A percentile compares a stretch with the other conserved stretches of the same genome.
phyloP scores from a whole-genome alignment of 2,329 filamentous ascomycete genomes.

The Botryosphaeria dothidea region DNA sequence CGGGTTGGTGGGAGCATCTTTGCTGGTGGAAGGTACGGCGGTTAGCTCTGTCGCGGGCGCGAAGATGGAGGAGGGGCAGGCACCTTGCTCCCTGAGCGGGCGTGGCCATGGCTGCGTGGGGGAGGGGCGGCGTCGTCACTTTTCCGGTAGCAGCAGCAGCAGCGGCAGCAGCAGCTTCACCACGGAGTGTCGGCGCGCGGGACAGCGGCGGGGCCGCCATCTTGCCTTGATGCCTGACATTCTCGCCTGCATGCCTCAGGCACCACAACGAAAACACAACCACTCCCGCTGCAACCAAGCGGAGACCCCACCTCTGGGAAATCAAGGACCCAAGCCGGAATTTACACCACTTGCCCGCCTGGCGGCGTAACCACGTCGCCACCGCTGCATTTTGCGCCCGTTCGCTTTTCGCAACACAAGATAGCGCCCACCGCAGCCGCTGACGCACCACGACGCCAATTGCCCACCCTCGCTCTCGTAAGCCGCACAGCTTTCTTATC shows the following conservation, averaged over 20 bases:
- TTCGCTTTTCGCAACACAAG: neutral
- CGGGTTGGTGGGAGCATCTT: conserved; percentile 66
- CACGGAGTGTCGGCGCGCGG: neutral
- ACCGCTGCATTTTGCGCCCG: neutral
- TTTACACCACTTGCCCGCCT: neutral
- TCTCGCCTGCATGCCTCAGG: neutral
- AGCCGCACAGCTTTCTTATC: neutral
- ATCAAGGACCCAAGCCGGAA: neutral
- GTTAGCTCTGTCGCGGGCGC: neutral
- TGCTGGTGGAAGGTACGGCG: conserved; percentile 28
- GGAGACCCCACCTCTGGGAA: neutral
- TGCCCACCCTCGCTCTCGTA: too few species aligned
- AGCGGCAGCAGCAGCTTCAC: conserved; percentile 16
- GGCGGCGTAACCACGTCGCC: neutral
- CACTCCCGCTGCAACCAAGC: neutral
- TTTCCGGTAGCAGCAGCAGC: conserved; percentile 4
- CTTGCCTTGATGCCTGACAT: neutral
- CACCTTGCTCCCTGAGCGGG: conserved; percentile 30
- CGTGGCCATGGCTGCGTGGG: conserved; percentile 30
- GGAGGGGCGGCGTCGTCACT: conserved; percentile 5
- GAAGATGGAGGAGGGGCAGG: conserved; percentile 4
- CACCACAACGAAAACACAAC: neutral
- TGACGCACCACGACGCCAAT: too few species aligned
- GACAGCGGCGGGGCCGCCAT: neutral
- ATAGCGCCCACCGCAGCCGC: neutral